phyloP scores from a whole-genome alignment of 805 yeast species.

The Pichia gijzeniarum region DNA sequence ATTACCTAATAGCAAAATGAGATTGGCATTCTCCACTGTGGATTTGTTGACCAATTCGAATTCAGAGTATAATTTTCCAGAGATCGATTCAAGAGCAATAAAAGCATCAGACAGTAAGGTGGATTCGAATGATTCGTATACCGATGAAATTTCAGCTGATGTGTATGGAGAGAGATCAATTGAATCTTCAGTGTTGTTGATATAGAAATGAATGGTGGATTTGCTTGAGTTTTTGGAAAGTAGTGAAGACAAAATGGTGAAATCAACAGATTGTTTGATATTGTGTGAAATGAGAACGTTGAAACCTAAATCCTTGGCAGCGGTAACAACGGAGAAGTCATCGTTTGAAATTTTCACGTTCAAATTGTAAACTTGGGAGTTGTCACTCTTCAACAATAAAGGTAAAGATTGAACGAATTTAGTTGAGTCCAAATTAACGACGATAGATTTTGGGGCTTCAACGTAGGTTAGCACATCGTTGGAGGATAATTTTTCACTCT shows the following conservation, averaged over 20 bases:
- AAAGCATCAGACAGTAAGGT: conserved; percentile 30
- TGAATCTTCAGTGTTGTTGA: conserved; percentile 12
- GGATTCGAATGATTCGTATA: conserved; percentile 22
- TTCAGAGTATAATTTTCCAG: conserved; percentile 30
- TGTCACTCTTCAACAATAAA: conserved; percentile 36
- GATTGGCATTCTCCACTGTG: conserved; percentile 22
- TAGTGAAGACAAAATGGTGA: conserved; percentile 53
- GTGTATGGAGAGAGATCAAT: conserved; percentile 9
- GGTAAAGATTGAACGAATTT: conserved; percentile 58
- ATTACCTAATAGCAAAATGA: conserved; percentile 60
- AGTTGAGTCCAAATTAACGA: conserved; percentile 38
- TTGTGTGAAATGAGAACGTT: conserved; percentile 63
- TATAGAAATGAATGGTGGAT: conserved; percentile 71
- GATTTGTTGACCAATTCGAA: conserved; percentile 32
- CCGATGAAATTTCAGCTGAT: conserved; percentile 7
- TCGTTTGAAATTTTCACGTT: conserved; percentile 51
- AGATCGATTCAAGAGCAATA: conserved; percentile 23
- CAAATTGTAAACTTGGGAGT: conserved; percentile 40
- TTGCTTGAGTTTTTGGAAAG: conserved; percentile 41
- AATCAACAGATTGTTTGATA: conserved; percentile 42
- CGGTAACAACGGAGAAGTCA: conserved; percentile 66
- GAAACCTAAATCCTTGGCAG: conserved; percentile 63
- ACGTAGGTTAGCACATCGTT: conserved; percentile 51
- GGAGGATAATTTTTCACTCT: conserved; percentile 23
- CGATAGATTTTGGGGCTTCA: conserved; percentile 26